Percentiles rank a stretch among this genome's conserved stretches.
phyloP scores from a whole-genome alignment of 305 asterid species.

The Ilex paraguariensis region DNA sequence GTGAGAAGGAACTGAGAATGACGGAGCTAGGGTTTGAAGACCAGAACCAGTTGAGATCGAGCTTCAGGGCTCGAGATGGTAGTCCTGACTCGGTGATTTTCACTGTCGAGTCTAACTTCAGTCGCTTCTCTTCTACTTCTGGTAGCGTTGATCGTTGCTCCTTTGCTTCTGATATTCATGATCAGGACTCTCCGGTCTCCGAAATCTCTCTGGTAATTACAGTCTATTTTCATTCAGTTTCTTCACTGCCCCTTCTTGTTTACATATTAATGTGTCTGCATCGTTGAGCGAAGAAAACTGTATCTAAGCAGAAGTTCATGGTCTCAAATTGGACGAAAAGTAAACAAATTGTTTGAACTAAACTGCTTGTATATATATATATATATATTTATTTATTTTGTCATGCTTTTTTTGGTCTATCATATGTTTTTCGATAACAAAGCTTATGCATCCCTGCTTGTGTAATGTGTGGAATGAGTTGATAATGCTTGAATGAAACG shows the following conservation, averaged over 20 bases:
- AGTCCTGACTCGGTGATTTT: conserved; percentile 89
- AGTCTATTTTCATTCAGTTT: background rate
- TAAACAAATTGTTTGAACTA: too few species aligned
- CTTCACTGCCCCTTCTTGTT: background rate
- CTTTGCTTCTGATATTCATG: conserved; percentile 74
- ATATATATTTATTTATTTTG: conserved; percentile 10
- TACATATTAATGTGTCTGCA: background rate
- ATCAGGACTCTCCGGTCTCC: conserved; percentile 57
- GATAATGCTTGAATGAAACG: background rate
- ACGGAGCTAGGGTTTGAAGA: conserved; percentile 54
- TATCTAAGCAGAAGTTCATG: background rate
- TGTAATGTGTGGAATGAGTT: conserved; percentile 8
- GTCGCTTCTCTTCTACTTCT: conserved; percentile 90
- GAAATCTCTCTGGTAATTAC: conserved; percentile 44
- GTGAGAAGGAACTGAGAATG: conserved; percentile 33
- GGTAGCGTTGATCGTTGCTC: conserved; percentile 94
- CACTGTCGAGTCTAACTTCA: conserved; percentile 68
- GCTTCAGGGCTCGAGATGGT: conserved; percentile 40
- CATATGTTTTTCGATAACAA: background rate
- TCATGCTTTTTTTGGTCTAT: background rate
- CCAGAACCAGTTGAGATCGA: conserved; percentile 24
- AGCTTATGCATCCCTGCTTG: background rate
- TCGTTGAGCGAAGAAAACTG: background rate
- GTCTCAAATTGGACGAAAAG: background rate
- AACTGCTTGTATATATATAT: background rate